Conservation (phyloP, 176 grass and related monocot species). For the Hyparrhenia diplandra region DNA sequence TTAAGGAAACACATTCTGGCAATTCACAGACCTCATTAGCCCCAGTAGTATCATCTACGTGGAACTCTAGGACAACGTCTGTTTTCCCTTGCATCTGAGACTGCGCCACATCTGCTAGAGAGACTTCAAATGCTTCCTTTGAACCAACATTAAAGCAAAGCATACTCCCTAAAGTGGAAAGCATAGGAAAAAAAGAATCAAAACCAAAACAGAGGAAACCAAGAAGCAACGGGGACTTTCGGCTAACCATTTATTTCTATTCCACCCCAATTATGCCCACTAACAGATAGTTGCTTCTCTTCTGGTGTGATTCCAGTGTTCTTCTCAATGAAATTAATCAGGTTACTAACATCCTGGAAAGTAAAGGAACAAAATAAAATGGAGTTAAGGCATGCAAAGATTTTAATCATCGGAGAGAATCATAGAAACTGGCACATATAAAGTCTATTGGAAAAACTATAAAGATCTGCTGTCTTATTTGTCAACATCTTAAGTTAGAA, state of each 20-base stretch:
- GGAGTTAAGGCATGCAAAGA: neutral
- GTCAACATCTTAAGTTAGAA: neutral
- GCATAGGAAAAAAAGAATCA: neutral
- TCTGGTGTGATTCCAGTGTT: slow-evolving; percentile 60
- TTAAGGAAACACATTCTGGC: neutral
- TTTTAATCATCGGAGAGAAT: neutral
- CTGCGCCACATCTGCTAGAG: slow-evolving; percentile 91
- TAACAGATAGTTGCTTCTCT: slow-evolving; percentile 87
- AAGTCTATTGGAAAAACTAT: slow-evolving; percentile 20
- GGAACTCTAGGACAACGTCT: slow-evolving; percentile 89
- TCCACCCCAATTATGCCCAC: slow-evolving; percentile 79
- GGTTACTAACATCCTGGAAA: slow-evolving; percentile 72
- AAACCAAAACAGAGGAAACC: slow-evolving; percentile 6
- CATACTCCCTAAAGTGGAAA: slow-evolving; percentile 63
- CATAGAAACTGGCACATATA: neutral
- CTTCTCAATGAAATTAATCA: slow-evolving; percentile 84
- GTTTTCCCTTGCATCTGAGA: slow-evolving; percentile 94
- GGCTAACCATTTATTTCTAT: slow-evolving; percentile 78
- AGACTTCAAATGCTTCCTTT: slow-evolving; percentile 91
- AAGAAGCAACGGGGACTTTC: neutral
- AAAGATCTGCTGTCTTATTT: neutral
- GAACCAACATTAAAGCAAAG: slow-evolving; percentile 82
- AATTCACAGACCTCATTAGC: slow-evolving; percentile 66
- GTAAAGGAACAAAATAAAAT: slow-evolving; percentile 17
- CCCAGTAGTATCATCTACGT: slow-evolving; percentile 96